Evolutionary conservation across 2,329 filamentous ascomycete genomes (phyloP).

Genomic region (Colletotrichum trifolii): DNA sequence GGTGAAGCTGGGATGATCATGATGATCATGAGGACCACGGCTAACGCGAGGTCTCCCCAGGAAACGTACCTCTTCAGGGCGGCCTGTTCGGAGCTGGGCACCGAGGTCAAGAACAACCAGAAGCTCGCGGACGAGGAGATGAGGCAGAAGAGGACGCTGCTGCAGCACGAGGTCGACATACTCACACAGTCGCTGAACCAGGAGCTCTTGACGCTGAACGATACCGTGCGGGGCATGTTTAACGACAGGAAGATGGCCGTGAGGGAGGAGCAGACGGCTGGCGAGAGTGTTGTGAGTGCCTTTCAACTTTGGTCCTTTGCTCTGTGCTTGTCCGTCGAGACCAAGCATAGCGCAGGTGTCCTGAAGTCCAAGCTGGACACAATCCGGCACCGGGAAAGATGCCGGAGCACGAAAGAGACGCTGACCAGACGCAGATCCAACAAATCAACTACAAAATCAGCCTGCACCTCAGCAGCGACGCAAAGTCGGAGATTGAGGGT

Average conservation of each 20-base stretch:
- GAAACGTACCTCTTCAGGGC: constrained; percentile 94
- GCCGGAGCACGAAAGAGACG: neutral
- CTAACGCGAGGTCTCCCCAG: constrained; percentile 44
- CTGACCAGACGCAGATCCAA: constrained; percentile 72
- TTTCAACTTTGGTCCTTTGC: neutral
- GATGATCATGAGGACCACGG: neutral
- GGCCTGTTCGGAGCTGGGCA: constrained; percentile 90
- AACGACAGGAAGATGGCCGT: constrained; percentile 96
- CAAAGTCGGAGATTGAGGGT: constrained; percentile 90
- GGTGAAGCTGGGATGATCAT: neutral
- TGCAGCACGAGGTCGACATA: constrained; percentile 97
- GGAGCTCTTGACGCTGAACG: constrained; percentile 83
- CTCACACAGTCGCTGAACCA: constrained; percentile 85
- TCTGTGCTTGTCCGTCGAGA: neutral
- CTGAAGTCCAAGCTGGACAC: no score
- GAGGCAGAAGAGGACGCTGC: constrained; percentile 82
- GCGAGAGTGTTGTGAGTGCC: constrained; percentile 78
- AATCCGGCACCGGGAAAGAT: no score
- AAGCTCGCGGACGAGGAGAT: constrained; percentile 83
- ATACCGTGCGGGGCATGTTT: constrained; percentile 95
- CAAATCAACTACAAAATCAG: constrained; percentile 97
- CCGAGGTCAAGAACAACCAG: constrained; percentile 84
- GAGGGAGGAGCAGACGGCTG: constrained; percentile 84
- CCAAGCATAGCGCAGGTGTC: no score
- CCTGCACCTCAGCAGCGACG: constrained; percentile 87